phyloP scores from a whole-genome alignment of 2,329 filamentous ascomycete genomes.

The Colletotrichum truncatum region DNA sequence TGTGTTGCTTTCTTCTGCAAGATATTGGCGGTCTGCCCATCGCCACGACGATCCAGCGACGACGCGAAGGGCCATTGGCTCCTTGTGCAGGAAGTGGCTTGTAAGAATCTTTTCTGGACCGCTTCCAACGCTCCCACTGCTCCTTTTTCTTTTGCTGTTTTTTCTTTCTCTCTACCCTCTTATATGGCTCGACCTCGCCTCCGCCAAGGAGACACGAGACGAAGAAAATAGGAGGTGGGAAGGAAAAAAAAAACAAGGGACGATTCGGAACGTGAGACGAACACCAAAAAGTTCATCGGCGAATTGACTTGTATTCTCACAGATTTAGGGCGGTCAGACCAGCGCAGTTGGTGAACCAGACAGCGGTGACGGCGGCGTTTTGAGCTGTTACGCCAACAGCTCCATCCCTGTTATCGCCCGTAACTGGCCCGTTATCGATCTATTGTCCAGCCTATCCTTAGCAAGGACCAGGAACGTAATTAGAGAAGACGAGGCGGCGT shows the following conservation, averaged over 20 bases:
- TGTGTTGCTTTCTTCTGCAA: slow-evolving; percentile 18
- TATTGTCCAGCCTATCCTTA: neutral
- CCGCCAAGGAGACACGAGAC: neutral
- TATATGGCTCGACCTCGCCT: slow-evolving; percentile 8
- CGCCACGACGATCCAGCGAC: slow-evolving; percentile 23
- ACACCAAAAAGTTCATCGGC: neutral
- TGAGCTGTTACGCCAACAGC: slow-evolving; percentile 9
- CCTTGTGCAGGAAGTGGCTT: slow-evolving; percentile 23
- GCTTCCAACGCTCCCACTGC: slow-evolving; percentile 16
- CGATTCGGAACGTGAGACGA: neutral
- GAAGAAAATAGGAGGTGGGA: neutral
- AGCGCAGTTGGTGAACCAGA: neutral
- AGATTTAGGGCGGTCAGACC: neutral
- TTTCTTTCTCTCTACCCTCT: too few relatives aligned
- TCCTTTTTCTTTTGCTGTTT: neutral
- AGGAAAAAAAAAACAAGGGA: neutral
- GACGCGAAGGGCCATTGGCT: slow-evolving; percentile 20
- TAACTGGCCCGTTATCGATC: slow-evolving; percentile 15
- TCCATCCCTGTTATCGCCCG: slow-evolving; percentile 24
- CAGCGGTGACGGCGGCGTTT: neutral
- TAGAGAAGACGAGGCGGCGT: neutral
- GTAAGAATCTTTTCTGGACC: slow-evolving; percentile 12
- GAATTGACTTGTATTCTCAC: neutral
- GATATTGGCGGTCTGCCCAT: slow-evolving; percentile 28
- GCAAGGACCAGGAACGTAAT: slow-evolving; percentile 6